Conservation (phyloP, 805 yeast genomes). For the Candida loeiensis region DNA sequence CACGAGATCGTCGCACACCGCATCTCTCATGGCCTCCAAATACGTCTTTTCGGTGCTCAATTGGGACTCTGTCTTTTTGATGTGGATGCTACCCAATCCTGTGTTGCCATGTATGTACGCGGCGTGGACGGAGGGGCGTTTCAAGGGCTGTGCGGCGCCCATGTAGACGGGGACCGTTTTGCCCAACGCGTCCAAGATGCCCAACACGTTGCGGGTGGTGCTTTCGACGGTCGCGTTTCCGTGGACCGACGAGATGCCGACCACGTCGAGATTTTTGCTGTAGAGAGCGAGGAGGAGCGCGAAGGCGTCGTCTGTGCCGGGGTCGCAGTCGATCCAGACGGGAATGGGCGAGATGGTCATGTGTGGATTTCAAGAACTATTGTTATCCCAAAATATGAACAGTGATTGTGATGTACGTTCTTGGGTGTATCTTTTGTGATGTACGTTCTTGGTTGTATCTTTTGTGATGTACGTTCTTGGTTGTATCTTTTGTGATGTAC, state of each 20-base stretch:
- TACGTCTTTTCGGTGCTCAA: constrained; percentile 22
- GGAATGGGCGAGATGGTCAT: constrained; percentile 47
- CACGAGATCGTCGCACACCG: constrained; percentile 49
- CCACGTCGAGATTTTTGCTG: constrained; percentile 53
- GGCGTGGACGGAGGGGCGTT: constrained; percentile 48
- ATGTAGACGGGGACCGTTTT: constrained; percentile 58
- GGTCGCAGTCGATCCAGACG: constrained; percentile 88
- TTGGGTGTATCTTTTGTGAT: too few relatives aligned
- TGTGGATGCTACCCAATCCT: constrained; percentile 73
- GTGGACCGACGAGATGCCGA: constrained; percentile 73
- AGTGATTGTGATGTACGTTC: too few relatives aligned
- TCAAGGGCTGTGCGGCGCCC: constrained; percentile 61
- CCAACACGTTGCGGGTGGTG: constrained; percentile 68
- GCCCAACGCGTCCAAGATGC: constrained; percentile 59
- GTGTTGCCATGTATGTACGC: constrained; percentile 67
- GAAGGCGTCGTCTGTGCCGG: constrained; percentile 85
- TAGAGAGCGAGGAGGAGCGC: constrained; percentile 64
- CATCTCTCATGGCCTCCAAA: constrained; percentile 37
- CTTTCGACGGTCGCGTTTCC: constrained; percentile 64
- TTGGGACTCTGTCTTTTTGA: constrained; percentile 48
- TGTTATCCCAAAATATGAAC: too few relatives aligned
- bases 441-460: too few relatives aligned
- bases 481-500: too few relatives aligned
- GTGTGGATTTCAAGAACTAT: too few relatives aligned
- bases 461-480: too few relatives aligned